Base-by-base conservation (phyloP, 176 grass and related monocot genomes). In the Tillandsia fasciculata region DNA sequence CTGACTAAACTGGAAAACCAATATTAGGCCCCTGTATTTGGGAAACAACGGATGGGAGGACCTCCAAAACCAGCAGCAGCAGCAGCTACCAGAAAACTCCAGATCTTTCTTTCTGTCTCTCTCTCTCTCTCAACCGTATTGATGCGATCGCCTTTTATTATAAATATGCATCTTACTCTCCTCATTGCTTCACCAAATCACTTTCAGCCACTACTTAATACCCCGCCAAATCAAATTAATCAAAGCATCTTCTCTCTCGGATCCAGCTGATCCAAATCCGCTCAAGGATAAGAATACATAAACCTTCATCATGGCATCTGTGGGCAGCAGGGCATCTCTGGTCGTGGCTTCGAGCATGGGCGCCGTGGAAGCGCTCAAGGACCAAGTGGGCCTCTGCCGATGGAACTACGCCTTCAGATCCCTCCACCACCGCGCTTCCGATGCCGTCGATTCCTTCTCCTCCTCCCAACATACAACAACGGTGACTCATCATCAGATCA, bases 351-450 rank as follows among this genome's bases (percentile, higher is more conserved):
- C 53, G 12, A 72, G 70, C 27, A 12, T 72, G 2, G 23, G 26
- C 7, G 70, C 70, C 0, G 70, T 72, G 70, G 70, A 72, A 53
- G 70, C 52, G 26, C 53, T 72, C 10, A 72, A 72, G 53, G 70
- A 72, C 11, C 70, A 72, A 48, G 70, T 24, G 5, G 70, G 70
- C 13, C 28, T 72, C 13, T 72, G 70, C 52, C 23, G 70, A 11
- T 72, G 70, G 70, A 72, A 72, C 52, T 72, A 72, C 52, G 53
- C 26, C 1, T n/a, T 72, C 14, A 58, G 52, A 10, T 72, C 26
- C 11, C 26, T 72, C 3, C 70, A 74, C 12, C 72, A 29, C 54
- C 48, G 18, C 11, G 20, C 58, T 47, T 63, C 48, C 54, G 63
- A 47, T 9, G 63, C 48, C 71, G 49, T 63, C 54, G 47, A 18